Percentiles rank a stretch among this genome's conserved stretches.
Evolutionary conservation across 1,139 yeast genomes (phyloP).

Genomic region (Yarrowia galli): DNA sequence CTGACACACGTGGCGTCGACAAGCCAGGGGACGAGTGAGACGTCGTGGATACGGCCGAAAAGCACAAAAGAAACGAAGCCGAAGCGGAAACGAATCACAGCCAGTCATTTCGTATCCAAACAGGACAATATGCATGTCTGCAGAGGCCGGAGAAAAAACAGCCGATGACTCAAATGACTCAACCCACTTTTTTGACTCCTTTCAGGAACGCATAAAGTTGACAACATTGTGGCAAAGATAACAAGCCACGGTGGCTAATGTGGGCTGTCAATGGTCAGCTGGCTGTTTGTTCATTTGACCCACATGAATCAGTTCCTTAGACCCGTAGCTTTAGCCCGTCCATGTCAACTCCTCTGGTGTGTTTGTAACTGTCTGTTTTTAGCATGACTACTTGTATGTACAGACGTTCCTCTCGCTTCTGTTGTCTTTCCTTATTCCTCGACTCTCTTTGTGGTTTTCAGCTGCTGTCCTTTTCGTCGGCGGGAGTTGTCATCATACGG

Average conservation of each 20-base stretch:
- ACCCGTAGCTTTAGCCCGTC: too few species aligned
- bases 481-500: too few species aligned
- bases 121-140: not conserved
- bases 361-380: too few species aligned
- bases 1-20: conserved; percentile 28
- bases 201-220: conserved; percentile 2
- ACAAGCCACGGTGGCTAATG: conserved; percentile 31
- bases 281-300: too few species aligned
- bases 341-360: too few species aligned
- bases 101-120: not conserved
- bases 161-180: conserved; percentile 21
- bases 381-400: too few species aligned
- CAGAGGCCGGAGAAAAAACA: not conserved
- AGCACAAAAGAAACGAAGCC: not conserved
- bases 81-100: not conserved
- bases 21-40: not conserved
- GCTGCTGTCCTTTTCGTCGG: too few species aligned
- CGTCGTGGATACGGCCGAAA: not conserved
- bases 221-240: conserved; percentile 15
- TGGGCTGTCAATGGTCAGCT: not conserved
- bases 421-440: too few species aligned
- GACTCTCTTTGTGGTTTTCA: too few species aligned
- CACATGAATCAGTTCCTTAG: too few species aligned
- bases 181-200: not conserved
- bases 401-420: too few species aligned